A percentile compares a stretch with the other conserved stretches of the same genome.
phyloP scores from a whole-genome alignment of 768 basidiomycete genomes.

The Hirschioporus abietinus region DNA sequence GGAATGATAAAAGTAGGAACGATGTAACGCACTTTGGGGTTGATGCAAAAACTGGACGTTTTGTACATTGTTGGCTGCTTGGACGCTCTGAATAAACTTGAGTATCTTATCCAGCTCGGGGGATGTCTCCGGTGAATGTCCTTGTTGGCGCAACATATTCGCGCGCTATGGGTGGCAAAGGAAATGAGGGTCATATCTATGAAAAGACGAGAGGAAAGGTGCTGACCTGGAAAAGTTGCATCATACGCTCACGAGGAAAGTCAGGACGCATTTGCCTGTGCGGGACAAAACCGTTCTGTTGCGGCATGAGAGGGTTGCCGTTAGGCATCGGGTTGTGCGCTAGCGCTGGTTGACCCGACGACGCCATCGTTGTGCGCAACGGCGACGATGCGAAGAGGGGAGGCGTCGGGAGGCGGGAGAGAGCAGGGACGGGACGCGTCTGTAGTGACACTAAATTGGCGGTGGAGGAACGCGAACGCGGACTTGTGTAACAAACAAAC shows the following conservation, averaged over 20 bases:
- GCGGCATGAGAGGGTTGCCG: constrained; percentile 3
- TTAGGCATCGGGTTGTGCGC: not conserved
- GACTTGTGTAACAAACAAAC: constrained; percentile 1
- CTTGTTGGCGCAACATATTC: constrained; percentile 36
- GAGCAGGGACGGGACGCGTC: constrained; percentile 8
- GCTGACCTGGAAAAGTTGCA: constrained; percentile 11
- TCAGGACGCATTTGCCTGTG: not conserved
- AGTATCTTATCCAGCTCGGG: constrained; percentile 38
- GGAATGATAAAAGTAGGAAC: constrained; percentile 2
- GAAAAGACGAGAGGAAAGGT: constrained; percentile 2
- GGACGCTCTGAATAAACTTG: constrained; percentile 30
- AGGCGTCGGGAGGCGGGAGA: not conserved
- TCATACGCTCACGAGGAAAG: constrained; percentile 6
- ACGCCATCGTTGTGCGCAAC: not conserved
- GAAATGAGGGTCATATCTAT: not conserved
- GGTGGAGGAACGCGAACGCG: not conserved
- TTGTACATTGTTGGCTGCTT: constrained; percentile 20
- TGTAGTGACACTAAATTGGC: not conserved
- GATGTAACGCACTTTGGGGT: constrained; percentile 29
- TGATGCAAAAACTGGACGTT: constrained; percentile 11
- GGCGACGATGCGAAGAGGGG: constrained; percentile 25
- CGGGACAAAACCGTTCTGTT: not conserved
- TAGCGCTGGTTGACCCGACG: not conserved
- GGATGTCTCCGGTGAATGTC: constrained; percentile 39
- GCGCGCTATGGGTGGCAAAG: constrained; percentile 31